A percentile compares a stretch with the other conserved stretches of the same genome.
Evolutionary conservation across 192 early-diverging fungal species (phyloP).

Genomic region (Backusella tarrabulga): DNA sequence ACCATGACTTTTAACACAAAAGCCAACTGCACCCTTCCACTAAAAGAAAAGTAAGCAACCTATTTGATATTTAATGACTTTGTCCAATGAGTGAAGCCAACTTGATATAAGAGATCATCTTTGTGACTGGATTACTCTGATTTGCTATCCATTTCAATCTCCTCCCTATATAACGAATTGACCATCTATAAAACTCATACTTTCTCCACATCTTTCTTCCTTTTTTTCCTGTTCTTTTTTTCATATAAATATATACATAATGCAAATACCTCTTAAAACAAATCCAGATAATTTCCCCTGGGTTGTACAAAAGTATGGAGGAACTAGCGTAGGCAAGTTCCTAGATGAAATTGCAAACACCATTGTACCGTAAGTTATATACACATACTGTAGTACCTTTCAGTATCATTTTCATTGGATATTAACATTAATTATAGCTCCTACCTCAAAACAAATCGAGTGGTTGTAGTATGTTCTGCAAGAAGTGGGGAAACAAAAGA

Average conservation of each 20-base stretch:
- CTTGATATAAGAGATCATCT: not conserved
- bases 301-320: constrained; percentile 84
- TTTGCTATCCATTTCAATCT: constrained; percentile 1
- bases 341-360: constrained; percentile 53
- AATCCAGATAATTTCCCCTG: constrained; percentile 38
- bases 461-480: constrained; percentile 85
- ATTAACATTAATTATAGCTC: constrained; percentile 11
- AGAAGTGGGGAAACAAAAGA: constrained; percentile 79
- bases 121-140: constrained; percentile 1
- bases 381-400: not conserved
- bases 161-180: not conserved
- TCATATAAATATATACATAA: not conserved
- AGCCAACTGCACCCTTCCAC: not conserved
- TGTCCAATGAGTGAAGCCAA: not conserved
- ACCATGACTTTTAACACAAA: not conserved
- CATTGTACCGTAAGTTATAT: constrained; percentile 71
- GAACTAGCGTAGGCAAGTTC: constrained; percentile 84
- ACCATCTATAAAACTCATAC: not conserved
- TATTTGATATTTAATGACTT: not conserved
- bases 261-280: not conserved
- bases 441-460: constrained; percentile 55
- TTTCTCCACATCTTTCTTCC: not conserved
- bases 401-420: not conserved
- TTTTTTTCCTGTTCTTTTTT: not conserved
- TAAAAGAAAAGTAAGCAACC: not conserved